Evolutionary conservation across 2,329 filamentous ascomycete species (phyloP).

Genomic region (Microdochium paspali): DNA sequence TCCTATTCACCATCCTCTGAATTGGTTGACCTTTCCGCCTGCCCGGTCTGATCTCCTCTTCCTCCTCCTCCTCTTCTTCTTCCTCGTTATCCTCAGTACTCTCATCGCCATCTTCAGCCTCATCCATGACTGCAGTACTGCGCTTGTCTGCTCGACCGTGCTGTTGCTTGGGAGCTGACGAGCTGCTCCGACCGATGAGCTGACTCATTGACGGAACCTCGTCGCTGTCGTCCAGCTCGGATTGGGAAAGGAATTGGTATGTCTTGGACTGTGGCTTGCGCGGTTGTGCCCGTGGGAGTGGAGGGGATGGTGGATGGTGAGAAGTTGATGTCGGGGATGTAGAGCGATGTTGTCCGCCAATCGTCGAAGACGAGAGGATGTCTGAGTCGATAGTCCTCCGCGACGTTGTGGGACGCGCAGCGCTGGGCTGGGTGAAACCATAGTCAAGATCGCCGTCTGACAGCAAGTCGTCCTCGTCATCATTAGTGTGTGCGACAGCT

Average conservation of each 20-base stretch:
- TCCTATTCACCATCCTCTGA: too few species aligned
- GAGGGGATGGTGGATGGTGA: conserved; percentile 7
- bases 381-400: not conserved
- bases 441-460: not conserved
- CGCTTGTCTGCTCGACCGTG: conserved; percentile 1
- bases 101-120: not conserved
- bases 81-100: conserved; percentile 6
- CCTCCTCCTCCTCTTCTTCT: not conserved
- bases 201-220: conserved; percentile 20
- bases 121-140: not conserved
- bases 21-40: too few species aligned
- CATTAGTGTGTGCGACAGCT: conserved; percentile 6
- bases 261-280: conserved; percentile 4
- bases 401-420: not conserved
- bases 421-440: not conserved
- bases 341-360: conserved; percentile 9
- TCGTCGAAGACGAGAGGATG: not conserved
- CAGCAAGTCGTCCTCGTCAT: conserved; percentile 2
- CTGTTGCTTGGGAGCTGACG: not conserved
- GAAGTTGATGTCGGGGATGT: conserved; percentile 14
- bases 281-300: not conserved
- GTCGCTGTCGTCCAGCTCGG: conserved; percentile 11
- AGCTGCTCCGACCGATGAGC: conserved; percentile 4
- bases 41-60: too few species aligned
- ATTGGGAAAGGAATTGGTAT: conserved; percentile 8